Conservation (phyloP, 805 yeast species). For the Myxozyma mucilagina region DNA sequence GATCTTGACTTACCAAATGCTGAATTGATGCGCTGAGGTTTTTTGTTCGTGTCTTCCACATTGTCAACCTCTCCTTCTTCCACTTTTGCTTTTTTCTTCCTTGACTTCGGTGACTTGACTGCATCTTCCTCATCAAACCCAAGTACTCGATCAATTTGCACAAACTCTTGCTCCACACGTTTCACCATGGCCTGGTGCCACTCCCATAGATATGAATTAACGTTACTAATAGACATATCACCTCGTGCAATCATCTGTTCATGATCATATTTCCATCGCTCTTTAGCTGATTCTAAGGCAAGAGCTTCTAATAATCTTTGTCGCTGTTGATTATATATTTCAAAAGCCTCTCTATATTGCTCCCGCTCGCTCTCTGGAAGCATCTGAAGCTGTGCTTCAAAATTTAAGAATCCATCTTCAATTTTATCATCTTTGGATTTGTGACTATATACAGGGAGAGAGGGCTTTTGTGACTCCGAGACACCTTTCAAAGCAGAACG, state of each 20-base stretch:
- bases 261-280: constrained; percentile 83
- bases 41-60: no score
- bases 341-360: constrained; percentile 65
- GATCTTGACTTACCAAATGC: not conserved
- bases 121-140: constrained; percentile 28
- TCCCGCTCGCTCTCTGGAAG: constrained; percentile 45
- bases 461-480: constrained; percentile 15
- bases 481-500: constrained; percentile 25
- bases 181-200: constrained; percentile 83
- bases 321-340: constrained; percentile 69
- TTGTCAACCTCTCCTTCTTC: no score
- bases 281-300: constrained; percentile 81
- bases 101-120: not conserved
- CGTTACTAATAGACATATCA: constrained; percentile 51
- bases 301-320: constrained; percentile 74
- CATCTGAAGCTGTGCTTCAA: constrained; percentile 52
- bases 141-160: constrained; percentile 44
- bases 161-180: constrained; percentile 64
- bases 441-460: constrained; percentile 15
- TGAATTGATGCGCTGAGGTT: no score
- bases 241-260: constrained; percentile 66
- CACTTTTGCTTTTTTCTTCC: not conserved
- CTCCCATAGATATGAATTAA: constrained; percentile 74
- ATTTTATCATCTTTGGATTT: not conserved
- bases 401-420: constrained; percentile 51